Evolutionary conservation across 345 rosid species (phyloP), one percentile per base, ranked within the genome.

Genomic region (Acer negundo): DNA sequence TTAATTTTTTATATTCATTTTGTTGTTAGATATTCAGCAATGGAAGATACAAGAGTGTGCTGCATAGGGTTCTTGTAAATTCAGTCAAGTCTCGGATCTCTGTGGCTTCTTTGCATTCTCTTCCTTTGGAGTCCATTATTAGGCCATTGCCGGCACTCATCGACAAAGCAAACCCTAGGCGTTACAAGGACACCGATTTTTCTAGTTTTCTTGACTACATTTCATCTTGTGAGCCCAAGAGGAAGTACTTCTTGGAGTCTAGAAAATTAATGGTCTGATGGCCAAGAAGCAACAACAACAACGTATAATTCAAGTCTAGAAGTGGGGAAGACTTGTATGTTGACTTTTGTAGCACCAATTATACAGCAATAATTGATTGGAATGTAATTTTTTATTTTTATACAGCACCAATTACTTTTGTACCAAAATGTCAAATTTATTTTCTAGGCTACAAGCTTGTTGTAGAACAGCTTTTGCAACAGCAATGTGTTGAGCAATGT

Each of bases 21-120:
- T 31, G 62, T 46, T 46, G 62, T 58, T 58, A 58, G 98, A 92
- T 94, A 76, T 92, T 87, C 82, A 93, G 98, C 86, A 95, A 95
- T 15, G 98, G 98, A 65, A 93, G 84, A 70, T 95, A 92, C 87
- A 93, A 87, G 76, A 95, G 98, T 72, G 97, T 95, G 79, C 1
- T 95, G 69, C 97, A 95, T 71, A 85, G 97, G 59, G 97, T 93
- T 7, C 67, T 86, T 13, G 95, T 90, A 46, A 95, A 95, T 66
- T 80, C 94, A 0, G 44, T 63, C 4, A 81, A 83, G 76, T 79
- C 87, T 35, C 86, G 98, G 1, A 83, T 92, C 28, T 95, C 98
- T 0, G 97, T 95, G 75, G 97, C 98, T 0, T 85, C 94, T 1
- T 81, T 95, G 64, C 95, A 90, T 42, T 89, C 93, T 73, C 84